Evolutionary conservation across 345 rosid species (phyloP), one percentile per base, ranked within the genome.

Genomic region (Aquilaria malaccensis): DNA sequence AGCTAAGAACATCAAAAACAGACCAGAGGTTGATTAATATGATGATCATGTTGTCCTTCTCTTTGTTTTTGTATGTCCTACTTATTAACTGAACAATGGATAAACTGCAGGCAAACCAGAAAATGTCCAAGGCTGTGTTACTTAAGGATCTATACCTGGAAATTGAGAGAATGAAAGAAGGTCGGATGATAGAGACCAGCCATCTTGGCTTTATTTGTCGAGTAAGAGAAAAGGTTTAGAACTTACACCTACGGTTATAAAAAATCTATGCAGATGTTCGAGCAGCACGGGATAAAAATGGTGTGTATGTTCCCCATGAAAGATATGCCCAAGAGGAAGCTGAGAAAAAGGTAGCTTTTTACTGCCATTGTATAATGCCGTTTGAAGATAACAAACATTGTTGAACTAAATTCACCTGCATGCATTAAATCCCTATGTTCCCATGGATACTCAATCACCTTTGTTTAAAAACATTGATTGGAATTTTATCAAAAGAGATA

Each of bases 211-310:
- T 55, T 13, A 64, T 62, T 58, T 32, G 22, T 55, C 12, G 41
- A 54, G 9, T 58, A 50, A 30, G 61, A 55, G 59, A 10, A 9
- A 52, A 61, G n/a, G 41, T 43, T 48, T 67, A 49, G 48, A 45
- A 53, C 43, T 50, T 54, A 41, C 56, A 51, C 32, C 54, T 11
- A 3, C 43, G 58, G 37, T 51, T 33, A 22, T 22, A 60, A 43
- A 43, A 15, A 56, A 43, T 60, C 31, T 65, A 60, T 70, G 76
- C 85, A 93, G 98, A 93, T 74, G 83, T 89, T 64, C 83, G 86
- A 71, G 94, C 98, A 13, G 98, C 98, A 50, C 85, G 97, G 81
- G 96, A 87, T 57, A 87, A 75, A 74, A 87, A 87, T 72, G 98
- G 98, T 61, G 82, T 89, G n/a, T 87, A 89, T 60, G 68, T 93